Percentiles rank a stretch among this genome's conserved stretches.
phyloP scores from a whole-genome alignment of 2,329 filamentous ascomycete species.

The Beauveria sp. region DNA sequence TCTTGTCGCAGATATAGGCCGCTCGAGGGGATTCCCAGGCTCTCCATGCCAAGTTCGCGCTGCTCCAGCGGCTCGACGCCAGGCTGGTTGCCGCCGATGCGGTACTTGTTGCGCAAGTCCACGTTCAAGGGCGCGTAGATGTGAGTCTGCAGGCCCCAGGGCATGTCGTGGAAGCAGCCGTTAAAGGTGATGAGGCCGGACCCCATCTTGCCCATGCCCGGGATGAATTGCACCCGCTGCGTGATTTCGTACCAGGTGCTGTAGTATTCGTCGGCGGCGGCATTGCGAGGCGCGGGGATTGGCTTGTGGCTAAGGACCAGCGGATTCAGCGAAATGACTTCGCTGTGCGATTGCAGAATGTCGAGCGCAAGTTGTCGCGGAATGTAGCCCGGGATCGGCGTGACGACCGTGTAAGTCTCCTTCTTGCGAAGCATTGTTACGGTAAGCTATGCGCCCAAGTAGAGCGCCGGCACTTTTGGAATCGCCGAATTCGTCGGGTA shows the following conservation, averaged over 20 bases:
- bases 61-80: conserved; percentile 54
- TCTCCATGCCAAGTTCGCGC: conserved; percentile 52
- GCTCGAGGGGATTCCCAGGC: conserved; percentile 52
- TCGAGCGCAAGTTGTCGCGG: conserved; percentile 65
- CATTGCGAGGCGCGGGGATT: conserved; percentile 60
- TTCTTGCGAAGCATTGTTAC: conserved; percentile 52
- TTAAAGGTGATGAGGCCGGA: conserved; percentile 61
- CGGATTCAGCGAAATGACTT: conserved; percentile 64
- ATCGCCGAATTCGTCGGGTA: background rate
- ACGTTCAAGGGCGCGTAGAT: conserved; percentile 61
- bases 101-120: conserved; percentile 61
- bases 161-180: conserved; percentile 65
- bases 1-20: conserved; percentile 63
- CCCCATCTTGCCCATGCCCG: conserved; percentile 57
- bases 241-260: conserved; percentile 68
- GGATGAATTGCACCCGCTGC: conserved; percentile 60
- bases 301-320: conserved; percentile 57
- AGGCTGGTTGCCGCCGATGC: conserved; percentile 61
- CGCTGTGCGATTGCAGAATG: conserved; percentile 62
- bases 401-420: conserved; percentile 59
- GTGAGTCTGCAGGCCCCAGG: conserved; percentile 65
- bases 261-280: conserved; percentile 63
- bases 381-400: conserved; percentile 62
- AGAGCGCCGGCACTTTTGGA: background rate
- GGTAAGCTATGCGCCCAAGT: background rate